A percentile compares a stretch with the other conserved stretches of the same genome.
Conservation (phyloP, 257 asterid species). For the Leptodermis oblonga region DNA sequence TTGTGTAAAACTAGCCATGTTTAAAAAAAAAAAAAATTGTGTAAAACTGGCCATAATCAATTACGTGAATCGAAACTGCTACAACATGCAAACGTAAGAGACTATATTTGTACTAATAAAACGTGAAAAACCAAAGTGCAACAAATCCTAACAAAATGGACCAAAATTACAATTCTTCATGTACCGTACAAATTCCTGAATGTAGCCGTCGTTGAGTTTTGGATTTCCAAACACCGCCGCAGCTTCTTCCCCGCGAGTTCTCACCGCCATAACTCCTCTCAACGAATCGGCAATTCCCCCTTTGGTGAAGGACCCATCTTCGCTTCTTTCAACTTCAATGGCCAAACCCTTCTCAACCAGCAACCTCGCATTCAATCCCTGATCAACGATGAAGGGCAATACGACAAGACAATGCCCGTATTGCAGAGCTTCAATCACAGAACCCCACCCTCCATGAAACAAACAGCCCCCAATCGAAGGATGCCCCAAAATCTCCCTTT, state of each 20-base stretch:
- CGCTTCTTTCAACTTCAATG: conserved; percentile 30
- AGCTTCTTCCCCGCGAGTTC: conserved; percentile 22
- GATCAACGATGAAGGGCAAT: conserved; percentile 33
- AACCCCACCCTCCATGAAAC: conserved; percentile 34
- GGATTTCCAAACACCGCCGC: conserved; percentile 23
- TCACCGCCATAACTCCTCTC: conserved; percentile 20
- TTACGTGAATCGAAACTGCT: too few relatives aligned
- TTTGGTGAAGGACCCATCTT: conserved; percentile 32
- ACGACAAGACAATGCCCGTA: conserved; percentile 23
- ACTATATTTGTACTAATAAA: too few relatives aligned
- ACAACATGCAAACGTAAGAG: too few relatives aligned
- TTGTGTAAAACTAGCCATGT: too few relatives aligned
- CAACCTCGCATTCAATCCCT: conserved; percentile 33
- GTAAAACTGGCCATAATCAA: too few relatives aligned
- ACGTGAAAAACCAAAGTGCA: too few relatives aligned
- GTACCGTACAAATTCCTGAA: conserved; percentile 24
- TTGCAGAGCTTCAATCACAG: conserved; percentile 25
- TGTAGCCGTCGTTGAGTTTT: conserved; percentile 12
- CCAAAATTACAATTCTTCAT: too few relatives aligned
- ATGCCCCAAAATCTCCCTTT: conserved; percentile 39
- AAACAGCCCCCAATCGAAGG: conserved; percentile 29
- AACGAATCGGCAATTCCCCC: conserved; percentile 27
- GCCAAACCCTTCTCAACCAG: conserved; percentile 39
- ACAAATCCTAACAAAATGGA: too few relatives aligned
- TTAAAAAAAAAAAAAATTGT: too few relatives aligned